These are phyloP conservation scores for Tulasnella sp. DNA, from an alignment of 768 basidiomycete genomes.

Conservation along the genomic window DNA sequence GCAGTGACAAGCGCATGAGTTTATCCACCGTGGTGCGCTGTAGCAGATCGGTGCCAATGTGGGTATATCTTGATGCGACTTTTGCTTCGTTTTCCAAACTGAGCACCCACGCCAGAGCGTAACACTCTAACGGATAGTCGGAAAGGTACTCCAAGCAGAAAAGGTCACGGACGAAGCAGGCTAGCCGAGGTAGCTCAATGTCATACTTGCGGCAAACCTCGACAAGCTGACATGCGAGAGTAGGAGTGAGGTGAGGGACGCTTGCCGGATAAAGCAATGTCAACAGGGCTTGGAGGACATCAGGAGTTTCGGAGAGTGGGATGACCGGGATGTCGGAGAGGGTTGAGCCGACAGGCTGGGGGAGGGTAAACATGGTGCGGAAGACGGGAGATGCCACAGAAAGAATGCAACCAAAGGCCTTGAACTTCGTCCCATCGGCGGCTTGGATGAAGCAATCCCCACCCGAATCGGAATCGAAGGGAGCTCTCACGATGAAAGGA, in stretches of 20 bases:
- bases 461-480: background rate
- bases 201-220: conserved; percentile 1
- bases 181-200: background rate
- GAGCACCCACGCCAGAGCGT: background rate
- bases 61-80: background rate
- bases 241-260: background rate
- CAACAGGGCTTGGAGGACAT: background rate
- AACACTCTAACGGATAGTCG: background rate
- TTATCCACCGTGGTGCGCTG: no score
- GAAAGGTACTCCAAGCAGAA: background rate
- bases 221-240: background rate
- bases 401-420: conserved; percentile 42
- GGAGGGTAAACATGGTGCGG: background rate
- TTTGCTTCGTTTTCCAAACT: background rate
- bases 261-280: background rate
- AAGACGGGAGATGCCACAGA: conserved; percentile 47
- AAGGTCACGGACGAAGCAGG: background rate
- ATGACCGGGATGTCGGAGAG: no score
- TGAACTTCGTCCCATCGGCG: conserved; percentile 40
- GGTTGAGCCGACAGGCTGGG: no score
- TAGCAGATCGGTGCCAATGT: no score
- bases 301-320: background rate
- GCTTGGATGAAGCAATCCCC: conserved; percentile 42
- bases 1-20: no score
- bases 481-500: background rate